phyloP scores from a whole-genome alignment of 1,284 basidiomycete genomes.

The Pseudomicrostroma phylloplanum region DNA sequence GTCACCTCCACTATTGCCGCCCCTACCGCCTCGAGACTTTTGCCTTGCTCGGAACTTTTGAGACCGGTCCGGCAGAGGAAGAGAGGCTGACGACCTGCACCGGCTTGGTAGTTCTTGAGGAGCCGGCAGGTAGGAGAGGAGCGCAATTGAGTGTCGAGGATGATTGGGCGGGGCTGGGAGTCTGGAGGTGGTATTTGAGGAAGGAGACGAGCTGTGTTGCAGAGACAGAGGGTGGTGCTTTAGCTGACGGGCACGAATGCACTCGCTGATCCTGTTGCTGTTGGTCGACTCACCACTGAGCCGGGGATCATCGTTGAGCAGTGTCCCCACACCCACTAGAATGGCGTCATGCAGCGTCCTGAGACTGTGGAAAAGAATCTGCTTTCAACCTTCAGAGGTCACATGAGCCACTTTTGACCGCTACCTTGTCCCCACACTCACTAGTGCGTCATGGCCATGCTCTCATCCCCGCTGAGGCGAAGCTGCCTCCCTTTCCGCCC shows the following conservation, averaged over 20 bases:
- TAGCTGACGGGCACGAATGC: not conserved
- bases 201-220: conserved; percentile 4
- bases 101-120: conserved; percentile 61
- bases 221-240: not conserved
- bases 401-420: no score
- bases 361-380: conserved; percentile 26
- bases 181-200: conserved; percentile 18
- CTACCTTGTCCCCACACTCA: conserved; percentile 46
- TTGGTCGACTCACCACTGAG: conserved; percentile 65
- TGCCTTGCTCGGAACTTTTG: conserved; percentile 22
- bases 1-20: conserved; percentile 52
- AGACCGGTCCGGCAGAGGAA: conserved; percentile 57
- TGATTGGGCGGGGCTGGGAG: conserved; percentile 67
- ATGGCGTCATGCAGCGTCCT: conserved; percentile 80
- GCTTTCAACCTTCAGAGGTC: not conserved
- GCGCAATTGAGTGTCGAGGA: conserved; percentile 72
- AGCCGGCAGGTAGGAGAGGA: conserved; percentile 67
- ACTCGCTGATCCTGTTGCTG: no score
- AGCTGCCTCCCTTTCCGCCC: conserved; percentile 69
- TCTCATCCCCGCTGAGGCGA: conserved; percentile 74
- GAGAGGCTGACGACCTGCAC: conserved; percentile 68
- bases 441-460: conserved; percentile 93
- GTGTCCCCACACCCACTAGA: conserved; percentile 81
- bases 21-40: conserved; percentile 49
- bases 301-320: conserved; percentile 85